Evolutionary conservation across 2,329 filamentous ascomycete genomes (phyloP), one percentile per base, ranked within the genome.

Genomic region (Sporothrix variecibatus): DNA sequence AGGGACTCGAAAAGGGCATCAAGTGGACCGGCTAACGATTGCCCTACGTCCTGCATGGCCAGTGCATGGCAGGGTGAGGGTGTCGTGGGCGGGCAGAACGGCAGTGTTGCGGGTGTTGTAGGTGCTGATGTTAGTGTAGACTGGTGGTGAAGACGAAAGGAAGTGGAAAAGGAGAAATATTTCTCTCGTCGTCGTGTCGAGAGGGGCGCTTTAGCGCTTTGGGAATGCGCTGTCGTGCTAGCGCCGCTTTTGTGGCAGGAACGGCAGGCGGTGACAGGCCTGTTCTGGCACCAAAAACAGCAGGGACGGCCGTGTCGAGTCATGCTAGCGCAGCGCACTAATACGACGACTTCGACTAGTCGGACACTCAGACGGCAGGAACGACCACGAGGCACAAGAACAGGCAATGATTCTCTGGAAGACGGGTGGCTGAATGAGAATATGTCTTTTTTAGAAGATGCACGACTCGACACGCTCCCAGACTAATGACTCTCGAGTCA

Each of bases 241-340:
- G 60, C 60, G 60, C 34, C 20, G 31, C 60, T 34, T 40, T 11
- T 49, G 6, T 20, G 46, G 46, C 46, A 49, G 49, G 49, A 12
- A 51, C 49, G 49, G 20, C 56, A 60, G 56, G 56, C 28, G 15
- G 15, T 34, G 28, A 3, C 60, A 64, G 60, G 9, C 20, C 17
- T 34, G n/a, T 8, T 15, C n/a, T 56, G 31, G 31, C 17, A n/a
- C 31, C 58, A 12, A 23, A 40, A 11, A 23, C 20, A 49, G 43
- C 43, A 49, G 43, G 43, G 43, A 12, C 43, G 15, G 20, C 43
- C 40, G n/a, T 23, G 34, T 8, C 60, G 60, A 65, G 60, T 65
- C 60, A 40, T 65, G 60, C 60, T 65, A 65, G 60, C 60, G 60
- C 38, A 8, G 34, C 7, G 12, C 60, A 65, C 60, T 26, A 65